phyloP scores from a whole-genome alignment of 768 basidiomycete genomes.

The Albatrellus ellisii region DNA sequence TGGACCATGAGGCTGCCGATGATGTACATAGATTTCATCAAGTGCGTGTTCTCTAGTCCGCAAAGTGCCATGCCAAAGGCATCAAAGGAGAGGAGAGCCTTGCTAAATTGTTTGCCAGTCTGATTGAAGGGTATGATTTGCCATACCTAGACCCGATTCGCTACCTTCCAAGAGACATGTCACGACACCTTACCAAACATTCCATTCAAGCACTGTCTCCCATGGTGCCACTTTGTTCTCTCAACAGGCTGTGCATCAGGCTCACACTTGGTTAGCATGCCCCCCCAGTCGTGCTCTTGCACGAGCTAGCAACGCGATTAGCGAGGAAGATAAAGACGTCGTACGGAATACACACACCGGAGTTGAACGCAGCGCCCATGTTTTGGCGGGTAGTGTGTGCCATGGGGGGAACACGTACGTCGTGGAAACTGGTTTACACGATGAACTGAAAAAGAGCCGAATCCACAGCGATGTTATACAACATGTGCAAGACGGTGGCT shows the following conservation, averaged over 20 bases:
- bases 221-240: conserved; percentile 31
- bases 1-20: conserved; percentile 74
- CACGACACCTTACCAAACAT: conserved; percentile 60
- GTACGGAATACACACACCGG: conserved; percentile 56
- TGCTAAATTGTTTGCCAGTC: conserved; percentile 24
- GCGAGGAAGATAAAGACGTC: conserved; percentile 38
- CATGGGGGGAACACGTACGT: conserved; percentile 65
- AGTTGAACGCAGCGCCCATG: conserved; percentile 60
- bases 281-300: conserved; percentile 44
- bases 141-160: conserved; percentile 70
- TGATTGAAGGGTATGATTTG: conserved; percentile 62
- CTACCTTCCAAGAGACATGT: conserved; percentile 47
- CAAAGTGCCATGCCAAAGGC: neutral
- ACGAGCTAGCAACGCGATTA: conserved; percentile 46
- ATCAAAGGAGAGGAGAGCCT: neutral
- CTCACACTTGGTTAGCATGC: conserved; percentile 29
- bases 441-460: conserved; percentile 10
- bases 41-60: conserved; percentile 28
- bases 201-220: conserved; percentile 56
- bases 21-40: conserved; percentile 60
- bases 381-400: conserved; percentile 64
- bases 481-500: conserved; percentile 46
- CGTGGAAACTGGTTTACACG: conserved; percentile 7
- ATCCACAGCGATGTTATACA: conserved; percentile 47
- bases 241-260: neutral